Evolutionary conservation across 495 filamentous ascomycete species (phyloP), one percentile per base, ranked within the genome.

Genomic region (Hypoxylon intermedium): DNA sequence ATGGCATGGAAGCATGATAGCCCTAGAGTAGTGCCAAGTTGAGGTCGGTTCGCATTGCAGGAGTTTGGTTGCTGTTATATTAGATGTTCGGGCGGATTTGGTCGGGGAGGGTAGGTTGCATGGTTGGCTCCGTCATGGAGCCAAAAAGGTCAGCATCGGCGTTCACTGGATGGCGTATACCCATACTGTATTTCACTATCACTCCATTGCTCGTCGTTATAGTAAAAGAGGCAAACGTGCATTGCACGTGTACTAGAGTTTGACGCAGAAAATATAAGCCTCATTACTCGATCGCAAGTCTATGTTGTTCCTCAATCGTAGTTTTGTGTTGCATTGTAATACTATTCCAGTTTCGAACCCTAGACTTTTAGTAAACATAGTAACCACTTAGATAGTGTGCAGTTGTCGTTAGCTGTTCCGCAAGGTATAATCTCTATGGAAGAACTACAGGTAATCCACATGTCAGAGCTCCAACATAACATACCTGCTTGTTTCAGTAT

Each of bases 161-260:
- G 60, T 63, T 60, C 11, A 47, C 34, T 53, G 47, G 53, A 49
- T 42, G 60, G 52, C n/a, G 43, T 53, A 63, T 63, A 63, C 60
- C 60, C 60, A 15, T 9, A 20, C 31, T 18, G 15, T 44, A 21
- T 41, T 31, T 6, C n/a, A n/a, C n/a, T n/a, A n/a, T n/a, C n/a
- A 13, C 21, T 6, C 16, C 0, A 0, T 31, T 13, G 23, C 18
- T 38, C 12, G 18, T 24, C 12, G 6, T 41, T 40, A 41, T 45
- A 52, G 20, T 30, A 1, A 16, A 30, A 16, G 5, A 24, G 18
- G 28, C 9, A 20, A 24, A 18, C 1, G 13, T 30, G 2, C 13
- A 12, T 5, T 20, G 26, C 5, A 5, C 26, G 26, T 5, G 26
- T 5, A 30, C 5, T 30, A 30, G 5, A 30, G 5, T 9, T 9